Evolutionary conservation across 2,329 filamentous ascomycete genomes (phyloP).

Genomic region (Aspergillus caelatus): DNA sequence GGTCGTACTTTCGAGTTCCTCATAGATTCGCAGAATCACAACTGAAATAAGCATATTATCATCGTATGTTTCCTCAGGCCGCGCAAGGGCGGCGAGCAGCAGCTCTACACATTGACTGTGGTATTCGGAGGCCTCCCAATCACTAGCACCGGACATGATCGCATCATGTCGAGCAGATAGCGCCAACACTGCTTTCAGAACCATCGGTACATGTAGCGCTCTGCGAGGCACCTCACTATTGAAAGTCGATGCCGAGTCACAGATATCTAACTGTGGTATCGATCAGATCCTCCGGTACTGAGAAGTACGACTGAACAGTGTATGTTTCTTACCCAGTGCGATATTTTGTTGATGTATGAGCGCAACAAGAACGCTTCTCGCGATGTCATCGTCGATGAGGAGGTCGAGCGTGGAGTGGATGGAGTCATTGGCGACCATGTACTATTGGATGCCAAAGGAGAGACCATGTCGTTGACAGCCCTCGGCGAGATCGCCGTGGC

Average conservation of each 20-base stretch:
- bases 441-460: conserved; percentile 19
- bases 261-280: conserved; percentile 34
- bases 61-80: conserved; percentile 47
- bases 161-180: conserved; percentile 51
- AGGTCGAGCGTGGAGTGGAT: conserved; percentile 13
- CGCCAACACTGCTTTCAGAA: conserved; percentile 52
- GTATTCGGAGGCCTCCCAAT: conserved; percentile 49
- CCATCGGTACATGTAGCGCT: conserved; percentile 50
- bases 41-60: conserved; percentile 53
- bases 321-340: conserved; percentile 32
- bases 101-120: conserved; percentile 51
- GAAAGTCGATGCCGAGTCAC: conserved; percentile 44
- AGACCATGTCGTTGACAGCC: conserved; percentile 6
- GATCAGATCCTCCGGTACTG: neutral
- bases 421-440: conserved; percentile 20
- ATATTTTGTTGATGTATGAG: conserved; percentile 37
- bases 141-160: conserved; percentile 40
- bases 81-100: conserved; percentile 50
- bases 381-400: conserved; percentile 21
- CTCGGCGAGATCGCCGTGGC: conserved; percentile 19
- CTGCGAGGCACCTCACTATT: conserved; percentile 51
- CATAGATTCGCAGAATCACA: conserved; percentile 53
- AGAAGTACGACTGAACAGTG: neutral
- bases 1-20: conserved; percentile 42
- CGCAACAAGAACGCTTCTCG: conserved; percentile 39